Evolutionary conservation across 805 yeast genomes (phyloP).

Genomic region (Wickerhamiella occidentalis): DNA sequence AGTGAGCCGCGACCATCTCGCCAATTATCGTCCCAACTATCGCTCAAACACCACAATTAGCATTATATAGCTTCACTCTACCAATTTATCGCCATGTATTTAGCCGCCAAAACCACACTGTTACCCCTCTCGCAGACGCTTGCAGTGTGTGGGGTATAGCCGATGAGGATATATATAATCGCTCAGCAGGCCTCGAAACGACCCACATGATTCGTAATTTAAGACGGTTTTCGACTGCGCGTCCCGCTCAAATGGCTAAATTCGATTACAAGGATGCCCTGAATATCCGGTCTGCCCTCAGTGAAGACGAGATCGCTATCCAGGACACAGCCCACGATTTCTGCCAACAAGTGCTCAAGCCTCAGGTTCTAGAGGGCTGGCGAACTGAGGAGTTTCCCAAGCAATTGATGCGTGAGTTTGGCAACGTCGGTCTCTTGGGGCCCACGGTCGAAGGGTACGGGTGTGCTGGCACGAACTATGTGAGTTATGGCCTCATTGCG

Average conservation of each 20-base stretch:
- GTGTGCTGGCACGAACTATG: slow-evolving; percentile 33
- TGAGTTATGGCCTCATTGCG: slow-evolving; percentile 34
- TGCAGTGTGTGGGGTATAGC: neutral
- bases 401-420: slow-evolving; percentile 31
- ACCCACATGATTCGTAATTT: neutral
- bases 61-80: too few relatives aligned
- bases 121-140: slow-evolving; percentile 4
- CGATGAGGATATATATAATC: neutral
- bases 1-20: too few relatives aligned
- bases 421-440: slow-evolving; percentile 34
- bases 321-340: slow-evolving; percentile 30
- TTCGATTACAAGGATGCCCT: slow-evolving; percentile 33
- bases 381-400: slow-evolving; percentile 31
- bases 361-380: slow-evolving; percentile 31
- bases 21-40: too few relatives aligned
- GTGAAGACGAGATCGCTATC: slow-evolving; percentile 32
- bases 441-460: slow-evolving; percentile 34
- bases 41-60: too few relatives aligned
- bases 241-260: neutral
- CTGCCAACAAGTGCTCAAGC: slow-evolving; percentile 30
- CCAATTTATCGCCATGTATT: too few relatives aligned
- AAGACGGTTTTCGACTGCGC: slow-evolving; percentile 3
- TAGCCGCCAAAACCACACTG: too few relatives aligned
- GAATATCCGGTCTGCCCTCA: slow-evolving; percentile 25
- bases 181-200: too few relatives aligned